These are phyloP conservation scores for Cyclotella cryptica DNA, from an alignment of 108 stramenopile species.

Conservation along the genomic window DNA sequence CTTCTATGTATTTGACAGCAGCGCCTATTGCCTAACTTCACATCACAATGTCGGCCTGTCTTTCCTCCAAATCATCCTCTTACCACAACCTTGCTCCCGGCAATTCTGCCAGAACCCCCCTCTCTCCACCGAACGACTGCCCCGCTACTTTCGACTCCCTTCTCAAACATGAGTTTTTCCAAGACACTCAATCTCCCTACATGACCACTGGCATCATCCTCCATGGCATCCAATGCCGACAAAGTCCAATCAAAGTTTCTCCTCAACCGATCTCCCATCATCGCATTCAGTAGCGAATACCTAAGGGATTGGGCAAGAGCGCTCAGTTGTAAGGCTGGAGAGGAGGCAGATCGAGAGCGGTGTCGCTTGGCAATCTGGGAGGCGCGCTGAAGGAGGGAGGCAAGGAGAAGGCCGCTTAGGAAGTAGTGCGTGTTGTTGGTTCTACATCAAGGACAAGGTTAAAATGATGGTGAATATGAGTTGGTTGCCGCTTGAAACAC, in stretches of 20 bases:
- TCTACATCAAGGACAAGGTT: slow-evolving; percentile 35
- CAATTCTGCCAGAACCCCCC: slow-evolving; percentile 55
- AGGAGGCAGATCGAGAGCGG: slow-evolving; percentile 30
- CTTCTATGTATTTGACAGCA: not conserved
- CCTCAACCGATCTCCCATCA: slow-evolving; percentile 66
- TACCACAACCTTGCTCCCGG: slow-evolving; percentile 29
- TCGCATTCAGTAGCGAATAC: slow-evolving; percentile 49
- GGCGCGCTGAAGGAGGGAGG: slow-evolving; percentile 56
- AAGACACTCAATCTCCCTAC: slow-evolving; percentile 54
- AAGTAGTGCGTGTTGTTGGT: slow-evolving; percentile 74
- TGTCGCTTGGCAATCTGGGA: slow-evolving; percentile 53
- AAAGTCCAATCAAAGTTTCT: slow-evolving; percentile 71
- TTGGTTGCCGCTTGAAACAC: not conserved
- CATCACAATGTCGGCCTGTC: not conserved
- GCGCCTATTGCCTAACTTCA: not conserved
- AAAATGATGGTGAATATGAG: not conserved
- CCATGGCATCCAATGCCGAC: slow-evolving; percentile 50
- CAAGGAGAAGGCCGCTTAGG: slow-evolving; percentile 56
- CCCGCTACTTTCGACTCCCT: slow-evolving; percentile 56
- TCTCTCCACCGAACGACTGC: slow-evolving; percentile 56
- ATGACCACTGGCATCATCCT: slow-evolving; percentile 66
- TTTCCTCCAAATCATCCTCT: slow-evolving; percentile 17
- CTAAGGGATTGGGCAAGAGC: slow-evolving; percentile 50
- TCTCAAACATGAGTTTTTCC: slow-evolving; percentile 62
- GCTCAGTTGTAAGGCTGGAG: slow-evolving; percentile 47